Evolutionary conservation across 768 basidiomycete genomes (phyloP).

Genomic region (Lentinula lateritia): DNA sequence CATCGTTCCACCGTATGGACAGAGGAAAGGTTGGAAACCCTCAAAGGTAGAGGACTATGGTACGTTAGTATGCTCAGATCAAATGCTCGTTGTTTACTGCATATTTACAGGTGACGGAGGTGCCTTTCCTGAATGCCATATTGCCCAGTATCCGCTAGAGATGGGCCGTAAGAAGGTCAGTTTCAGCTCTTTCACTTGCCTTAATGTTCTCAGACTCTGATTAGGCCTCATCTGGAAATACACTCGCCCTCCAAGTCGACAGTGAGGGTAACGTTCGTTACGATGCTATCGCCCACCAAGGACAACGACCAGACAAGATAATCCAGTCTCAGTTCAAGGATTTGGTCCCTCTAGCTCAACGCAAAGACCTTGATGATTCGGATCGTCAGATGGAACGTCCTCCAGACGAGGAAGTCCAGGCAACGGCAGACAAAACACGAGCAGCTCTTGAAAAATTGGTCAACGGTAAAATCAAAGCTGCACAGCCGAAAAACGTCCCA

Average conservation of each 20-base stretch:
- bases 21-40: constrained; percentile 83
- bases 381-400: constrained; percentile 84
- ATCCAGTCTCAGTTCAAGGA: constrained; percentile 98
- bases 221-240: constrained; percentile 88
- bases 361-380: constrained; percentile 79
- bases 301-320: constrained; percentile 78
- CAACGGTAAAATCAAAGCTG: constrained; percentile 95
- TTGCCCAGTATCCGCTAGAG: constrained; percentile 94
- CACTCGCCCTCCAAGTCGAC: constrained; percentile 94
- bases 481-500: constrained; percentile 93
- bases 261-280: constrained; percentile 95
- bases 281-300: constrained; percentile 95
- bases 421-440: constrained; percentile 87
- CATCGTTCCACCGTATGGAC: constrained; percentile 78
- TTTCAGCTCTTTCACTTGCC: background rate
- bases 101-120: constrained; percentile 66
- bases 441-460: constrained; percentile 91
- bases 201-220: background rate
- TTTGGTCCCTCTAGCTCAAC: constrained; percentile 84
- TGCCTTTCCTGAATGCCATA: constrained; percentile 90
- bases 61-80: constrained; percentile 25
- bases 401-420: constrained; percentile 86
- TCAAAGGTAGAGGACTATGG: constrained; percentile 79
- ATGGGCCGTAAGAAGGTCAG: constrained; percentile 93
- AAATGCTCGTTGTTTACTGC: background rate